phyloP scores from a whole-genome alignment of 75 land plant species.

The Adiantum capillusveneris region DNA sequence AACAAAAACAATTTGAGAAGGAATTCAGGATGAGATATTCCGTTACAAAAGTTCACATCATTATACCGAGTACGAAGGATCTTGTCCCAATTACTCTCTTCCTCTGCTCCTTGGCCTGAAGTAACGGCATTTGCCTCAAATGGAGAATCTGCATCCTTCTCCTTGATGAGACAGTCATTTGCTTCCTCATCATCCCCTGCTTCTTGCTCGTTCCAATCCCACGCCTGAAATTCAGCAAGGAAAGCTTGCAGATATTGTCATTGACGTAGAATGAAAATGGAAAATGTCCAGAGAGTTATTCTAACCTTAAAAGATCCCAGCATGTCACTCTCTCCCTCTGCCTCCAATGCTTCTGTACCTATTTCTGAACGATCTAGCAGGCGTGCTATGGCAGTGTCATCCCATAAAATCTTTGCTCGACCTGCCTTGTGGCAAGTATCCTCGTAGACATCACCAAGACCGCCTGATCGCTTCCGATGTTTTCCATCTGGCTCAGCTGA shows the following conservation, averaged over 20 bases:
- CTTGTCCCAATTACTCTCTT: constrained; percentile 92
- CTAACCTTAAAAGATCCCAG: constrained; percentile 85
- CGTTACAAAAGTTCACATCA: not conserved
- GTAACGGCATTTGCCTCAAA: not conserved
- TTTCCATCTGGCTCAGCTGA: constrained; percentile 32
- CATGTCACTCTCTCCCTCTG: constrained; percentile 68
- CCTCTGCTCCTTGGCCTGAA: constrained; percentile 9
- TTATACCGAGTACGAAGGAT: constrained; percentile 43
- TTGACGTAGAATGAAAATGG: not conserved
- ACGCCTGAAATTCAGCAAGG: constrained; percentile 23
- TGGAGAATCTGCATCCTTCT: not conserved
- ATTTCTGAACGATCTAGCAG: constrained; percentile 77
- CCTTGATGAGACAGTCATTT: constrained; percentile 18
- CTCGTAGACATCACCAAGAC: constrained; percentile 72
- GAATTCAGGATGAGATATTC: not conserved
- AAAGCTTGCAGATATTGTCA: not conserved
- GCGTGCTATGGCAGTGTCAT: constrained; percentile 74
- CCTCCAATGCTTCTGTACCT: constrained; percentile 41
- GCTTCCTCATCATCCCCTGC: constrained; percentile 47
- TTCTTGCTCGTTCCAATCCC: constrained; percentile 81
- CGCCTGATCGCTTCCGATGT: constrained; percentile 48
- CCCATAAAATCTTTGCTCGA: constrained; percentile 69
- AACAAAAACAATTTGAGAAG: not conserved
- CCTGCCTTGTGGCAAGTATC: constrained; percentile 68
- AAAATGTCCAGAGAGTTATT: not conserved